phyloP scores from a whole-genome alignment of 768 basidiomycete genomes.

The Panus rudis region DNA sequence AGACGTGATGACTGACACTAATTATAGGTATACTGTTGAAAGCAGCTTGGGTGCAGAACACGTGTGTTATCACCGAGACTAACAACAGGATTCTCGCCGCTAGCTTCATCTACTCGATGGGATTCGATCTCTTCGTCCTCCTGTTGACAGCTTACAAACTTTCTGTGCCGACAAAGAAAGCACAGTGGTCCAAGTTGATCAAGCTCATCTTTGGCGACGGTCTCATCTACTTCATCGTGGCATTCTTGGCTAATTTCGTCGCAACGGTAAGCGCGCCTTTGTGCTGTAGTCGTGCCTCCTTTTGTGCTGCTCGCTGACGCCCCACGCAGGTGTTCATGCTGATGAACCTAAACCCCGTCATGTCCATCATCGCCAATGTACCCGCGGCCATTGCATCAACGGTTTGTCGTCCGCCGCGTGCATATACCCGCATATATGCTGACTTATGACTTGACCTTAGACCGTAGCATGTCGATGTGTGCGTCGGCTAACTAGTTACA shows the following conservation, averaged over 20 bases:
- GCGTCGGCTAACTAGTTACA: slow-evolving; percentile 58
- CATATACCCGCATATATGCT: neutral
- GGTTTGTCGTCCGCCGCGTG: slow-evolving; percentile 29
- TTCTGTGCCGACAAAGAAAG: slow-evolving; percentile 21
- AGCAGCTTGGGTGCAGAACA: slow-evolving; percentile 42
- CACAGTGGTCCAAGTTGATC: slow-evolving; percentile 39
- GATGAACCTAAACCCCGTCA: slow-evolving; percentile 55
- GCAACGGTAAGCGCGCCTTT: slow-evolving; percentile 35
- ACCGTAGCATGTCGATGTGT: slow-evolving; percentile 59
- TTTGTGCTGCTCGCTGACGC: slow-evolving; percentile 16
- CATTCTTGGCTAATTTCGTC: slow-evolving; percentile 40
- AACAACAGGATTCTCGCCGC: slow-evolving; percentile 60
- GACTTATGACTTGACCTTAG: slow-evolving; percentile 24
- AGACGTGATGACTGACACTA: neutral
- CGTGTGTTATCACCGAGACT: slow-evolving; percentile 52
- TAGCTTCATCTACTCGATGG: slow-evolving; percentile 74
- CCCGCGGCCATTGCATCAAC: slow-evolving; percentile 68
- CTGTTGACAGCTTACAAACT: slow-evolving; percentile 56
- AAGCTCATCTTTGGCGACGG: slow-evolving; percentile 67
- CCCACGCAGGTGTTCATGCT: slow-evolving; percentile 52
- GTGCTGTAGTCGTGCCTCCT: slow-evolving; percentile 14
- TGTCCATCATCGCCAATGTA: slow-evolving; percentile 70
- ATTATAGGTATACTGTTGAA: slow-evolving; percentile 47
- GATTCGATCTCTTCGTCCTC: slow-evolving; percentile 60
- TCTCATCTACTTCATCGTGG: slow-evolving; percentile 69